Conservation (phyloP, 345 rosid species). For the Citropsis articulata region DNA sequence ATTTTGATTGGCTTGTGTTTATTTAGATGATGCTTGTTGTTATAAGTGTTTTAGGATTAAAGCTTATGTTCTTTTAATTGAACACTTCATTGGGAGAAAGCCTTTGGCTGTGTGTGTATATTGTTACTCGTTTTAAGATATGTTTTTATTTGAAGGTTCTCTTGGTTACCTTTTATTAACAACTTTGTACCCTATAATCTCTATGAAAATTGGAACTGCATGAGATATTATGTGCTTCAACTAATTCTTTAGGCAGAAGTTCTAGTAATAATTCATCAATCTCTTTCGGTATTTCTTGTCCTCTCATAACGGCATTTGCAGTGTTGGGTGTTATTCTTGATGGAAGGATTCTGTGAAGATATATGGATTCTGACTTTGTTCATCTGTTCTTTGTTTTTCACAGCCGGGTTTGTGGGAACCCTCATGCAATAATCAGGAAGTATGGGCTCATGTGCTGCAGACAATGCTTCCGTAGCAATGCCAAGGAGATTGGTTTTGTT, state of each 20-base stretch:
- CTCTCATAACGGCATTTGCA: too few species aligned
- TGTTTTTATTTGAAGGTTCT: background rate
- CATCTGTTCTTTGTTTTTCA: background rate
- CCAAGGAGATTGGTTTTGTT: conserved; percentile 52
- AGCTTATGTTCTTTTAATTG: background rate
- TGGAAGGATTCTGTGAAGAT: background rate
- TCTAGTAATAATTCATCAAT: background rate
- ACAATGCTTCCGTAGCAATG: conserved; percentile 48
- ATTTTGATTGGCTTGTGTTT: background rate
- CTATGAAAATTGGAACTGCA: too few species aligned
- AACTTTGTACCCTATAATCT: background rate
- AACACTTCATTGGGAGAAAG: background rate
- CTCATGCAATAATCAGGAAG: conserved; percentile 42
- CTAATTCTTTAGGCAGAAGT: background rate
- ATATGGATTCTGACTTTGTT: conserved; percentile 2
- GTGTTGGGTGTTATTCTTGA: background rate
- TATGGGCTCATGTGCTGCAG: conserved; percentile 49
- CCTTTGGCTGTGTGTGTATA: background rate
- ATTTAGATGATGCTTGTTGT: background rate
- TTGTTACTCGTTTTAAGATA: background rate
- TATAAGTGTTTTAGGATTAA: background rate
- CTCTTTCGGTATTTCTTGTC: too few species aligned
- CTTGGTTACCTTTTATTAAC: background rate
- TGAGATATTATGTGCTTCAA: background rate
- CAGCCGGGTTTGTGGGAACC: conserved; percentile 46